Evolutionary conservation across 805 yeast genomes (phyloP).

Genomic region (Tetrapisispora phaffii): DNA sequence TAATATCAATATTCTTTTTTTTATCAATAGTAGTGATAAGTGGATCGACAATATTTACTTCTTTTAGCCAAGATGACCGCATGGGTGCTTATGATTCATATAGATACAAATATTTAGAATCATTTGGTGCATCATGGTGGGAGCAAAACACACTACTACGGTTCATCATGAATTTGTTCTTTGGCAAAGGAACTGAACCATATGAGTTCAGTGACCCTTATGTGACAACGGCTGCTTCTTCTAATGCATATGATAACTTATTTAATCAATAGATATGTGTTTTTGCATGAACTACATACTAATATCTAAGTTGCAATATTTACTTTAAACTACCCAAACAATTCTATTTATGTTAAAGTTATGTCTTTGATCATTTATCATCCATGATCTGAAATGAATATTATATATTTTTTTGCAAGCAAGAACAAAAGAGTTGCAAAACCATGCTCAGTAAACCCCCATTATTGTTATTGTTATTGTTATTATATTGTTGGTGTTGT

Average conservation of each 20-base stretch:
- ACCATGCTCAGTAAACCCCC: constrained; percentile 20
- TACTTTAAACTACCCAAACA: background rate
- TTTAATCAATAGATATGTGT: constrained; percentile 11
- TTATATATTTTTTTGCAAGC: constrained; percentile 23
- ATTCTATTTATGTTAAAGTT: background rate
- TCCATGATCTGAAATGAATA: background rate
- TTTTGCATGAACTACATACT: background rate
- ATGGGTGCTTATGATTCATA: background rate
- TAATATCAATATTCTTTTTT: background rate
- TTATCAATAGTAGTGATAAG: background rate
- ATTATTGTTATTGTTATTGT: constrained; percentile 6
- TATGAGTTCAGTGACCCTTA: background rate
- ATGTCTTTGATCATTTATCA: background rate
- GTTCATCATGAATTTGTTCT: constrained; percentile 17
- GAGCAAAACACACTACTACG: constrained; percentile 9
- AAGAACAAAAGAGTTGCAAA: constrained; percentile 29
- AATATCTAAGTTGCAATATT: background rate
- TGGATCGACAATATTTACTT: background rate
- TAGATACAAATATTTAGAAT: background rate
- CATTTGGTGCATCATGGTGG: constrained; percentile 17
- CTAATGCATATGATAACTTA: constrained; percentile 16
- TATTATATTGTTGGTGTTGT: constrained; percentile 14
- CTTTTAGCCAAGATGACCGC: background rate
- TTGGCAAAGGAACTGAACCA: constrained; percentile 11
- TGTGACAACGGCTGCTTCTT: constrained; percentile 1